Base-by-base conservation (phyloP, 306 rosid genomes). In the Abrus precatorius region DNA sequence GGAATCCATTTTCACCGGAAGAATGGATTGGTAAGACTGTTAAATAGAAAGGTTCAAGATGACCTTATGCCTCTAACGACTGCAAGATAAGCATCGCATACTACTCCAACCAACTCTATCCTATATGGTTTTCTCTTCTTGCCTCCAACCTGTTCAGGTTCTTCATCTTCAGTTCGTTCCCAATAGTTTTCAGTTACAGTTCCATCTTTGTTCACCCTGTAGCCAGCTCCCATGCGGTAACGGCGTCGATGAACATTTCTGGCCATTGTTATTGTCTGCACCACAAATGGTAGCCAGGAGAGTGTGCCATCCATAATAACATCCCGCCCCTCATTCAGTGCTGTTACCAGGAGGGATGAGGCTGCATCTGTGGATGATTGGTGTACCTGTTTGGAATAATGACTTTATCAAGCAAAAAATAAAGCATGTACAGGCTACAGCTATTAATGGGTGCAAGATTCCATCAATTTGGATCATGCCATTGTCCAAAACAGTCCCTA, bases 351-450 rank as follows among this genome's bases (percentile, higher is more conserved):
- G 60, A 95, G 98, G 83, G 98, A 95, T 38, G 98, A 92, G 61
- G 98, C 97, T 78, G 98, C 98, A 77, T 95, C 97, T 33, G 98
- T 92, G 29, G 97, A 95, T 83, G 98, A 95, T 85, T 95, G 97
- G 80, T 92, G 97, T 48, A 93, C 98, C 97, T 93, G 88, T 86
- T 87, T 64, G 76, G 49, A 72, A 71, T 44, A 69, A 43, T 28
- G 43, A 72, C 49, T 77, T 45, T 34, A 33, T 71, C 62, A 69
- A 74, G 33, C 30, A 55, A 41, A 20, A 75, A 62, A 7, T 34
- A 60, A 55, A 57, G 43, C 83, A 76, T 69, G 30, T 53, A 11
- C 45, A 13, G 20, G 6, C n/a, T 11, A 64, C 27, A 66, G 41
- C 12, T 34, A 48, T 78, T 57, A 47, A 28, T 49, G 40, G 7